Conservation (phyloP, 331 rosid species). For the Stylosanthes scabra region DNA sequence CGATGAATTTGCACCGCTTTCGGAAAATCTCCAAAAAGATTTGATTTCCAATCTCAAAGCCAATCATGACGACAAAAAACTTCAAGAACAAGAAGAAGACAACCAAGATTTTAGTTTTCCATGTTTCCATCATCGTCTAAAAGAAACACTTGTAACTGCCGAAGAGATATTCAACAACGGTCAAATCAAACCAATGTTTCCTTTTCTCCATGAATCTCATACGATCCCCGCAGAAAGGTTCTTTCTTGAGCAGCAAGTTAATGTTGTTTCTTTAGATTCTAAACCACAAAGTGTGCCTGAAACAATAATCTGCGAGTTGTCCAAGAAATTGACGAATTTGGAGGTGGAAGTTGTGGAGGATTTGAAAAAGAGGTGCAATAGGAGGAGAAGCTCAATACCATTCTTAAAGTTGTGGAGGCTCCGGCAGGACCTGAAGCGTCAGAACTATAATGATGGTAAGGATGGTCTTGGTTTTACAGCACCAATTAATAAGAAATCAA, state of each 20-base stretch:
- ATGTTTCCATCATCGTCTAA: constrained; percentile 42
- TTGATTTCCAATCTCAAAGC: constrained; percentile 37
- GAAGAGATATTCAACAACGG: constrained; percentile 65
- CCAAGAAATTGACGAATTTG: neutral
- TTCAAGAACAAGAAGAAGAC: neutral
- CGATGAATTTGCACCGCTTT: neutral
- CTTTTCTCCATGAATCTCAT: constrained; percentile 43
- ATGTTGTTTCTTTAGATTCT: neutral
- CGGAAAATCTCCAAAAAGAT: neutral
- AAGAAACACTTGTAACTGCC: constrained; percentile 51
- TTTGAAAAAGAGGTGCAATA: neutral
- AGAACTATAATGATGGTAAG: neutral
- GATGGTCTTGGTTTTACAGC: neutral
- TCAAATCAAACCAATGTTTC: constrained; percentile 56
- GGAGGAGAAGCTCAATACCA: neutral
- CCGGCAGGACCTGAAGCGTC: neutral
- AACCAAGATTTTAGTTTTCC: constrained; percentile 62
- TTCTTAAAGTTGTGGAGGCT: constrained; percentile 1
- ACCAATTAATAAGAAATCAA: neutral
- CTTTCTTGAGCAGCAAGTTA: constrained; percentile 41
- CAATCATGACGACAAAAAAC: neutral
- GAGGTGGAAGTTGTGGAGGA: neutral
- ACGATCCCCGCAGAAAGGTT: constrained; percentile 54
- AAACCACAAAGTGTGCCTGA: neutral
- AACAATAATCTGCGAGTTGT: neutral